Evolutionary conservation across 306 rosid species (phyloP).

Genomic region (Vigna trinervia): DNA sequence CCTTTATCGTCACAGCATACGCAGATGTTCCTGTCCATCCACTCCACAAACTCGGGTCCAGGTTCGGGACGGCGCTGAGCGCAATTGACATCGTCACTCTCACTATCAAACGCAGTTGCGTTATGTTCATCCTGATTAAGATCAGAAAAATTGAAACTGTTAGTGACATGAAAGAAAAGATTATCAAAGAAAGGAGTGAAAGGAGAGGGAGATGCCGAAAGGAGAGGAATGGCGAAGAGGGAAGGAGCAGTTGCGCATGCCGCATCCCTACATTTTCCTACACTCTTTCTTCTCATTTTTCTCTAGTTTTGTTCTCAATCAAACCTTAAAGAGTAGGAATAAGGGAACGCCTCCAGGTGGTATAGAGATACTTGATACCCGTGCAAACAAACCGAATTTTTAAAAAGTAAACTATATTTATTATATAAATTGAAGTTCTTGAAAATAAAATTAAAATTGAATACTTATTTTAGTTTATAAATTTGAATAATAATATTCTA

Average conservation of each 20-base stretch:
- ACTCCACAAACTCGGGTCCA: constrained; percentile 29
- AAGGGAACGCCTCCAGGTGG: too few species aligned
- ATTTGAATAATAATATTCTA: too few species aligned
- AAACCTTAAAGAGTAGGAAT: too few species aligned
- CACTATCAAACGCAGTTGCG: constrained; percentile 11
- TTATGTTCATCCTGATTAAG: not conserved
- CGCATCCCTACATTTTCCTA: not conserved
- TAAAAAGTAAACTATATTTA: too few species aligned
- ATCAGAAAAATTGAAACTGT: not conserved
- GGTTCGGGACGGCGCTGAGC: not conserved
- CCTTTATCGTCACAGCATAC: constrained; percentile 50
- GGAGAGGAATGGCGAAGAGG: not conserved
- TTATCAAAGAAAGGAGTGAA: too few species aligned
- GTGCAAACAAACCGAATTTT: too few species aligned
- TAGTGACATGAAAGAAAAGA: not conserved
- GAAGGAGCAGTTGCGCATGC: not conserved
- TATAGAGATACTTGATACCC: too few species aligned
- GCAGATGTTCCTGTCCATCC: constrained; percentile 47
- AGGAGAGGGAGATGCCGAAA: not conserved
- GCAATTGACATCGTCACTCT: not conserved
- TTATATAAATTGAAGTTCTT: too few species aligned
- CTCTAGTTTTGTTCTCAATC: too few species aligned
- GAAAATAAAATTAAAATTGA: too few species aligned
- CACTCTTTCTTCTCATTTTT: not conserved
- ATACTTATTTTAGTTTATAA: too few species aligned